Evolutionary conservation across 23 red algal species (phyloP).

Genomic region (Gracilaria gracilis): DNA sequence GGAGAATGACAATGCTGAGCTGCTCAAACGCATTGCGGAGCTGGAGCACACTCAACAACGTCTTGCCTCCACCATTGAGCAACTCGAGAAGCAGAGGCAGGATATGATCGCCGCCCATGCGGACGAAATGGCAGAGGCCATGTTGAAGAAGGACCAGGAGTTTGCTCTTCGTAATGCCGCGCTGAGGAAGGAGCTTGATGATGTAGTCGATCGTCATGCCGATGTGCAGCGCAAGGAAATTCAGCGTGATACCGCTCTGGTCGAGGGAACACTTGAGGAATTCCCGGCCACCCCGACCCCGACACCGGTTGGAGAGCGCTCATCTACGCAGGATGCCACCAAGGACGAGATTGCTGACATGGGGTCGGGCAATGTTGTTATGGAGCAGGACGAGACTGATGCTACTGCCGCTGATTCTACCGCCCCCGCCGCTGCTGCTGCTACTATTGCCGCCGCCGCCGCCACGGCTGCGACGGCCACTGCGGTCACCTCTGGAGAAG

Average conservation of each 20-base stretch:
- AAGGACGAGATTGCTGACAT: slow-evolving; percentile 15
- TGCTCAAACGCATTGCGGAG: slow-evolving; percentile 38
- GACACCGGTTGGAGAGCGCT: slow-evolving; percentile 5
- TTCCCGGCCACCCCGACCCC: neutral
- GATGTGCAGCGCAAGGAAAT: slow-evolving; percentile 36
- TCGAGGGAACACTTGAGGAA: slow-evolving; percentile 3
- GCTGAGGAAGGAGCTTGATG: slow-evolving; percentile 61
- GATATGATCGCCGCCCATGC: slow-evolving; percentile 26
- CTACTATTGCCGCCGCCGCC: neutral
- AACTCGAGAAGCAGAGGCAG: slow-evolving; percentile 43
- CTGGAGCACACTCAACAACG: slow-evolving; percentile 25
- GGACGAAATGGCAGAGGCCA: slow-evolving; percentile 40
- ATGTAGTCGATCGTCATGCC: slow-evolving; percentile 60
- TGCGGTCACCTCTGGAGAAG: neutral
- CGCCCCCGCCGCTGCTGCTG: neutral
- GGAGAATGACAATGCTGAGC: neutral
- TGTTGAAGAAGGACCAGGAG: slow-evolving; percentile 40
- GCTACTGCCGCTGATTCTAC: slow-evolving; percentile 2
- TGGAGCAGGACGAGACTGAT: neutral
- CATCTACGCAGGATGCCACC: no score
- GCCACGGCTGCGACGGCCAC: neutral
- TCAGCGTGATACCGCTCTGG: slow-evolving; percentile 8
- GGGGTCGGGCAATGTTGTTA: slow-evolving; percentile 9
- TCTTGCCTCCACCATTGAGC: slow-evolving; percentile 28
- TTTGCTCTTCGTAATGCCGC: slow-evolving; percentile 45